Evolutionary conservation across 1,284 basidiomycete genomes (phyloP).

Genomic region (Sanghuangporus weigelae): DNA sequence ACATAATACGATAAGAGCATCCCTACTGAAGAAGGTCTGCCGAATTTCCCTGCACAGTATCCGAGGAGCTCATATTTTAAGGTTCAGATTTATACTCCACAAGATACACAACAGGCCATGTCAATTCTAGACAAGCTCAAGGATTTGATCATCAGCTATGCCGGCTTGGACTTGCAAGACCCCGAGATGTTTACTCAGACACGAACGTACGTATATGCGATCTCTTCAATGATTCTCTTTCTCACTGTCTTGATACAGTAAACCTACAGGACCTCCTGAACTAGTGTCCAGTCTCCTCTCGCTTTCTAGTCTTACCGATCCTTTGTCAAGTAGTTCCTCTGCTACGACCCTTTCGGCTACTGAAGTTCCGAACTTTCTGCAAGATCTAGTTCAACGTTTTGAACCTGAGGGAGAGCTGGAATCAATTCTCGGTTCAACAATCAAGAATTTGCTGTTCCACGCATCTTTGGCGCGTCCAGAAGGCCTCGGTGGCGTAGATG

Average conservation of each 20-base stretch:
- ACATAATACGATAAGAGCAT: constrained; percentile 51
- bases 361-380: constrained; percentile 67
- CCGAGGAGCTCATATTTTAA: background rate
- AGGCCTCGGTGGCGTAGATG: constrained; percentile 63
- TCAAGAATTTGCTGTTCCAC: constrained; percentile 55
- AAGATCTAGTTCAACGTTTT: constrained; percentile 67
- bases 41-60: background rate
- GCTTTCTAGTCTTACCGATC: constrained; percentile 56
- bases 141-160: constrained; percentile 84
- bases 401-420: constrained; percentile 42
- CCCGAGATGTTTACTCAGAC: constrained; percentile 95
- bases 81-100: constrained; percentile 52
- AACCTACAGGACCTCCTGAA: constrained; percentile 69
- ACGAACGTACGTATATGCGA: constrained; percentile 43
- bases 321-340: constrained; percentile 44
- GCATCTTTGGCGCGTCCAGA: constrained; percentile 55
- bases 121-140: constrained; percentile 67
- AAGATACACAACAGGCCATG: constrained; percentile 59
- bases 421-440: constrained; percentile 45
- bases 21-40: constrained; percentile 57
- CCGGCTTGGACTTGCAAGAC: constrained; percentile 86
- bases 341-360: constrained; percentile 35
- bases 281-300: constrained; percentile 74
- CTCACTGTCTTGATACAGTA: constrained; percentile 35
- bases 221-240: background rate